phyloP scores from a whole-genome alignment of 768 basidiomycete genomes.

The Holtermannia corniformis region DNA sequence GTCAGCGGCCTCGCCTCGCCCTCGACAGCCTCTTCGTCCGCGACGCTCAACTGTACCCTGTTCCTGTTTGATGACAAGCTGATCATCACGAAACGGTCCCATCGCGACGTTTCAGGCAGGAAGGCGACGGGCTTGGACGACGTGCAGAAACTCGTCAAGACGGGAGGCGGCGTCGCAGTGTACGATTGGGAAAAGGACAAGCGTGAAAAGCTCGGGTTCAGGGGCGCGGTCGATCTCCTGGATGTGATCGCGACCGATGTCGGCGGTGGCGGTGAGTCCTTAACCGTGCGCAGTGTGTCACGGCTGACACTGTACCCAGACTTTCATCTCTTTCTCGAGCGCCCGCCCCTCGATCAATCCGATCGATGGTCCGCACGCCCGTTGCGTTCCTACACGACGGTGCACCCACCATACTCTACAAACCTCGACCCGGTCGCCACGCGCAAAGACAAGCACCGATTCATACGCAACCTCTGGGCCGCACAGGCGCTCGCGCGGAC shows the following conservation, averaged over 20 bases:
- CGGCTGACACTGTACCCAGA: slow-evolving; percentile 50
- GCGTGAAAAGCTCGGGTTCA: slow-evolving; percentile 71
- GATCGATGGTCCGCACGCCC: slow-evolving; percentile 83
- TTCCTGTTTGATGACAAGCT: slow-evolving; percentile 93
- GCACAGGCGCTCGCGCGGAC: slow-evolving; percentile 74
- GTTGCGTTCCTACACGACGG: slow-evolving; percentile 67
- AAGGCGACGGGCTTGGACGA: slow-evolving; percentile 52
- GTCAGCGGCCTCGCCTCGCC: slow-evolving; percentile 39
- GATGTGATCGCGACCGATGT: slow-evolving; percentile 69
- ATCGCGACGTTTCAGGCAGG: slow-evolving; percentile 29
- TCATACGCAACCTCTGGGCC: slow-evolving; percentile 81
- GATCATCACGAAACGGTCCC: slow-evolving; percentile 73
- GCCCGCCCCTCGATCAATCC: slow-evolving; percentile 65
- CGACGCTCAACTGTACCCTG: slow-evolving; percentile 67
- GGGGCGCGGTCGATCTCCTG: slow-evolving; percentile 72
- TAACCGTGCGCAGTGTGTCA: background rate
- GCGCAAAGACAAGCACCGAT: slow-evolving; percentile 63
- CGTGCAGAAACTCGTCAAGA: slow-evolving; percentile 47
- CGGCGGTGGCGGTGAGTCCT: slow-evolving; percentile 64
- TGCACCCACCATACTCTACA: slow-evolving; percentile 59
- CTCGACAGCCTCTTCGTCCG: slow-evolving; percentile 33
- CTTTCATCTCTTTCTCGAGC: slow-evolving; percentile 75
- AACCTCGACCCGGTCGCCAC: slow-evolving; percentile 59
- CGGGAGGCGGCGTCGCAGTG: slow-evolving; percentile 56
- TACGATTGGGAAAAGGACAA: slow-evolving; percentile 53